phyloP scores from a whole-genome alignment of 805 yeast species.

The Candida schatavii region DNA sequence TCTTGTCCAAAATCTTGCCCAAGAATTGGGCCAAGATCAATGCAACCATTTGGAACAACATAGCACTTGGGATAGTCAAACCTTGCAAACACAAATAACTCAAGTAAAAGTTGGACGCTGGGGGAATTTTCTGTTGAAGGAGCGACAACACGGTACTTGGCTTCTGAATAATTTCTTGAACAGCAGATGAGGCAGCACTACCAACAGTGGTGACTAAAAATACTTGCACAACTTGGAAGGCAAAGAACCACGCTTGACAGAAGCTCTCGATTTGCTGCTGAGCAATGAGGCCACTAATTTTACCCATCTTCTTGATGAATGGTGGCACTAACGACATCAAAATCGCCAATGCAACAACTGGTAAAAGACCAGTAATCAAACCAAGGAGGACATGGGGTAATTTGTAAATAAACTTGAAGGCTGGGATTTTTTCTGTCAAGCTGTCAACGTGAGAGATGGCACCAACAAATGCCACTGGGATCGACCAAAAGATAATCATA shows the following conservation, averaged over 20 bases:
- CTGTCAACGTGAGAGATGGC: slow-evolving; percentile 64
- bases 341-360: slow-evolving; percentile 62
- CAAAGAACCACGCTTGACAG: slow-evolving; percentile 87
- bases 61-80: slow-evolving; percentile 70
- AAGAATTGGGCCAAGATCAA: slow-evolving; percentile 69
- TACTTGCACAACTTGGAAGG: slow-evolving; percentile 86
- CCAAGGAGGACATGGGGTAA: slow-evolving; percentile 58
- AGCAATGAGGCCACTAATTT: slow-evolving; percentile 68
- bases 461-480: slow-evolving; percentile 81
- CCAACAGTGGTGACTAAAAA: slow-evolving; percentile 81
- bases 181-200: slow-evolving; percentile 80
- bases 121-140: slow-evolving; percentile 76
- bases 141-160: slow-evolving; percentile 74
- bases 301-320: slow-evolving; percentile 67
- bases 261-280: slow-evolving; percentile 70
- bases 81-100: slow-evolving; percentile 81
- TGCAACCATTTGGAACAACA: slow-evolving; percentile 70
- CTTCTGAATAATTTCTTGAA: slow-evolving; percentile 59
- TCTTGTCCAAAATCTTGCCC: slow-evolving; percentile 69
- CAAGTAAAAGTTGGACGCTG: slow-evolving; percentile 87
- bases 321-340: slow-evolving; percentile 68
- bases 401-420: slow-evolving; percentile 54
- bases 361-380: slow-evolving; percentile 64
- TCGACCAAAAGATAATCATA: slow-evolving; percentile 65
- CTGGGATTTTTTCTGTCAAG: slow-evolving; percentile 50